phyloP scores from a whole-genome alignment of 2,329 filamentous ascomycete genomes.

The Fusarium sacchari region DNA sequence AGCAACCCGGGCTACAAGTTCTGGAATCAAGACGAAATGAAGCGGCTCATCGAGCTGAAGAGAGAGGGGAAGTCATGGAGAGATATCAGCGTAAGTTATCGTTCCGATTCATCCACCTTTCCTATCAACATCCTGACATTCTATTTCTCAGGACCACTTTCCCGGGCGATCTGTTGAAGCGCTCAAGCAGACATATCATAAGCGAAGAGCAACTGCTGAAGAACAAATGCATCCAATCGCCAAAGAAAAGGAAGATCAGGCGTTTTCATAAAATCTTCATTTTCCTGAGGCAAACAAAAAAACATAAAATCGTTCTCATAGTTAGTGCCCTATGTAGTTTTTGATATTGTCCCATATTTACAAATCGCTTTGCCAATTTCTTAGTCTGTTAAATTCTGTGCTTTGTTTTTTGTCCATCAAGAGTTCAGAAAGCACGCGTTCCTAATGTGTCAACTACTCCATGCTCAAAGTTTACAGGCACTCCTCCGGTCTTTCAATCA shows the following conservation, averaged over 20 bases:
- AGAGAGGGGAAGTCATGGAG: neutral
- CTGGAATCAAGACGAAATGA: neutral
- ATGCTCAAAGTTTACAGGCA: too few species aligned
- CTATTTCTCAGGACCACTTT: neutral
- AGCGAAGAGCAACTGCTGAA: neutral
- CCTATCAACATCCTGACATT: neutral
- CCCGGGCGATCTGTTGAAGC: neutral
- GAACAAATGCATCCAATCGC: neutral
- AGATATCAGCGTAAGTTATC: neutral
- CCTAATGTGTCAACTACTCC: neutral
- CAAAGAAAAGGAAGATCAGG: neutral
- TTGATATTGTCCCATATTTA: too few species aligned
- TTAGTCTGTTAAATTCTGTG: accelerated
- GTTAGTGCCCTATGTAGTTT: neutral
- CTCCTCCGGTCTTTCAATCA: neutral
- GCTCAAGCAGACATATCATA: neutral
- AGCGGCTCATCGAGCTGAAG: neutral
- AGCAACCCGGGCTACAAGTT: neutral
- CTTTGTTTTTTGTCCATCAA: neutral
- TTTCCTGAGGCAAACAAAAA: too few species aligned
- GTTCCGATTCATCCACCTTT: too few species aligned
- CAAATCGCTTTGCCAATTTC: accelerated
- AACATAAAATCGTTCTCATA: neutral
- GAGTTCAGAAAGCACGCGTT: neutral
- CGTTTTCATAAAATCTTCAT: too few species aligned